Conservation (phyloP, 306 rosid genomes). For the Castanopsis chinensis region DNA sequence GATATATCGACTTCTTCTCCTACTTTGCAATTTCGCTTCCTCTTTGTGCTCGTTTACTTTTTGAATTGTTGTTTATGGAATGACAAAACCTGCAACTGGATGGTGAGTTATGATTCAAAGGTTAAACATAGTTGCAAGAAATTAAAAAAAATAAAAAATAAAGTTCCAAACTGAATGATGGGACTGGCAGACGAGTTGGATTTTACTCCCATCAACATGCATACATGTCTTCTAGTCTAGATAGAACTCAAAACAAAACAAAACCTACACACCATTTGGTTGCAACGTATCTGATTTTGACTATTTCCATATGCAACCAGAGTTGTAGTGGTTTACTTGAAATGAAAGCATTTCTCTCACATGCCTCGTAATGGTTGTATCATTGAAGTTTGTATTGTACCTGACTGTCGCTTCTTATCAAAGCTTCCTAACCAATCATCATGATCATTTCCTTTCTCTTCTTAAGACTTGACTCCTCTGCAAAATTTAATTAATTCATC, state of each 20-base stretch:
- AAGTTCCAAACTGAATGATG: no score
- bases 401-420: background rate
- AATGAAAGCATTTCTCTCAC: background rate
- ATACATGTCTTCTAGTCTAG: background rate
- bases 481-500: background rate
- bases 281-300: background rate
- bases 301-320: background rate
- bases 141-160: no score
- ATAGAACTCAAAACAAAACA: background rate
- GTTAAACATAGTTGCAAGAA: background rate
- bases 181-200: no score
- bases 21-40: no score
- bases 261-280: background rate
- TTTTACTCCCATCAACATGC: no score
- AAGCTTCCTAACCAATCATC: background rate
- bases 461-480: no score
- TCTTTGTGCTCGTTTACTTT: background rate
- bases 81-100: no score
- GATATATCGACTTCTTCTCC: no score
- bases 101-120: background rate
- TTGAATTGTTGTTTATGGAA: background rate
- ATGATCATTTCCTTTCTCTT: background rate
- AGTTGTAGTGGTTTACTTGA: background rate
- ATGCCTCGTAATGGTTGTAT: background rate
- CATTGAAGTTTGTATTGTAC: background rate